Conservation (phyloP, 179 eudicot species). For the Patellifolia procumbens region DNA sequence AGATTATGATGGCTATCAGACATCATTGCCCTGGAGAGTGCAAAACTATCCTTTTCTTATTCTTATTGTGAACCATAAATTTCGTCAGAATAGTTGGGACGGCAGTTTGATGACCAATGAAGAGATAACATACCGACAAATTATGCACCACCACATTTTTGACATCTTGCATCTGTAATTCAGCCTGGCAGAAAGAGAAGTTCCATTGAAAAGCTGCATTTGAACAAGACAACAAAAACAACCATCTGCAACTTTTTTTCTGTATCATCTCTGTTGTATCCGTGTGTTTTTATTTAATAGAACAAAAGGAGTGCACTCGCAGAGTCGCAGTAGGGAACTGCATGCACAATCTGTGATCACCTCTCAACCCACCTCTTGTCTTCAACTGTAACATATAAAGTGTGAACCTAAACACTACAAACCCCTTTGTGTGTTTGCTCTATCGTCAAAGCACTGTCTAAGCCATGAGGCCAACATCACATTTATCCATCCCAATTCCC, state of each 20-base stretch:
- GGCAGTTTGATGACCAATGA: background rate
- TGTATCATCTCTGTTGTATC: background rate
- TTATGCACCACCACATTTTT: slow-evolving; percentile 88
- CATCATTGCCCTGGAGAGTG: background rate
- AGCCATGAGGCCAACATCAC: background rate
- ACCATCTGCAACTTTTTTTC: background rate
- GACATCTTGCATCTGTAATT: slow-evolving; percentile 85
- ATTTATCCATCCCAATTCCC: background rate
- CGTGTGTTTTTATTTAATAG: background rate
- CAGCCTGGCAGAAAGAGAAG: slow-evolving; percentile 62
- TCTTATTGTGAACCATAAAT: background rate
- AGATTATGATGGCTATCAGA: background rate
- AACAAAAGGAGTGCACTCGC: background rate
- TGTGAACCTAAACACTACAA: background rate
- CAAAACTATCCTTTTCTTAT: background rate
- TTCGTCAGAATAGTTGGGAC: background rate
- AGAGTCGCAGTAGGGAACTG: background rate
- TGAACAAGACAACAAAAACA: background rate
- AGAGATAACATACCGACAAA: slow-evolving; percentile 68
- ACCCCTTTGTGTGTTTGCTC: background rate
- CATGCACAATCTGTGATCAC: background rate
- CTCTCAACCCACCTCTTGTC: background rate
- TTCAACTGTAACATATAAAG: background rate
- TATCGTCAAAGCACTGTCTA: background rate
- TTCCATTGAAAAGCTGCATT: slow-evolving; percentile 11